Percentiles rank a stretch among this genome's conserved stretches.
Evolutionary conservation across 129 eudicot genomes (phyloP).

Genomic region (Artemisia argyi): DNA sequence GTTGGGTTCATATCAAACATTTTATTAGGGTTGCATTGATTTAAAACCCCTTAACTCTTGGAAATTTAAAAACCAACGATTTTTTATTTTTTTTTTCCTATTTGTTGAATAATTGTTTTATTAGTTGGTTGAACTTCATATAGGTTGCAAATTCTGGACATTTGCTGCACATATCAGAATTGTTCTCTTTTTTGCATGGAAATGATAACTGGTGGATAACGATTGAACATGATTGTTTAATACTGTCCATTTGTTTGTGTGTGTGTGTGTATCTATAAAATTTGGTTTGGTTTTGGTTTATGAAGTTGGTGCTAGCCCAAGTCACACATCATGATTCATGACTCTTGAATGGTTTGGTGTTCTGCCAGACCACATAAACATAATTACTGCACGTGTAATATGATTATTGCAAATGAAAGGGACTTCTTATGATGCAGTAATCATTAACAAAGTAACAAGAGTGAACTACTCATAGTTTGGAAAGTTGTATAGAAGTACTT

Average conservation of each 20-base stretch:
- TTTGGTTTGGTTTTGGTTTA: not conserved
- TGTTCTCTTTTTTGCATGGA: no score
- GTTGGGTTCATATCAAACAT: not conserved
- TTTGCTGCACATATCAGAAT: no score
- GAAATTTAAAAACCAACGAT: not conserved
- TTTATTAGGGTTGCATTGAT: not conserved
- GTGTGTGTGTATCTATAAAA: not conserved
- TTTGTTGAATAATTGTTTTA: not conserved
- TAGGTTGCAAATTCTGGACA: not conserved
- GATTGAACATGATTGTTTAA: not conserved
- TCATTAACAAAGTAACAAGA: no score
- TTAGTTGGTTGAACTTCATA: not conserved
- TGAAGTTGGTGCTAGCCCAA: conserved; percentile 7
- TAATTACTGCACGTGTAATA: not conserved
- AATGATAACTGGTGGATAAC: no score
- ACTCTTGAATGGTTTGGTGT: not conserved
- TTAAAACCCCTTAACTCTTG: not conserved
- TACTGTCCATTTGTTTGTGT: not conserved
- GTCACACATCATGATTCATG: conserved; percentile 1
- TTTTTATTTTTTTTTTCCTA: not conserved
- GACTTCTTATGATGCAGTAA: no score
- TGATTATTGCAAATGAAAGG: conserved; percentile 4
- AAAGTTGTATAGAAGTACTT: conserved; percentile 15
- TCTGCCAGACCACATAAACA: not conserved
- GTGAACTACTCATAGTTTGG: not conserved